Evolutionary conservation across 345 rosid genomes (phyloP).

Genomic region (Lagerstroemia speciosa): DNA sequence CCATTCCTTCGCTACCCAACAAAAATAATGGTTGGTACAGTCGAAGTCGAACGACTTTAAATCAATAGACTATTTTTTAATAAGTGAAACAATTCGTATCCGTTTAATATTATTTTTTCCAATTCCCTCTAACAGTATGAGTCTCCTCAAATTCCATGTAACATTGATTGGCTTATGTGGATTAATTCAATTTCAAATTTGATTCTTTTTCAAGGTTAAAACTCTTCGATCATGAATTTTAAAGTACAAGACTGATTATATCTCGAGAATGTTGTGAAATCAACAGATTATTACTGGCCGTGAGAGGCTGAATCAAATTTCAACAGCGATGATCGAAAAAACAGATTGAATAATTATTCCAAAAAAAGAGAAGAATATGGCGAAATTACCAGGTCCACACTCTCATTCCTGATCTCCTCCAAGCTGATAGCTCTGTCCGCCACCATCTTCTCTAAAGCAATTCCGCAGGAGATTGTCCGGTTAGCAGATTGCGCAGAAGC

Average conservation of each 20-base stretch:
- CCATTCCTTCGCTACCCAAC: background rate
- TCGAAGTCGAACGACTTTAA: no score
- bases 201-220: no score
- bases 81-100: no score
- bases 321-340: background rate
- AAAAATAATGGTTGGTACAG: background rate
- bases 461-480: background rate
- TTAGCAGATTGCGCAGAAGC: background rate
- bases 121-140: no score
- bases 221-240: no score
- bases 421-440: constrained; percentile 26
- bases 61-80: no score
- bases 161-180: no score
- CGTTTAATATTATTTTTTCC: no score
- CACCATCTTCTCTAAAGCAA: constrained; percentile 12
- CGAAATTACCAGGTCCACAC: constrained; percentile 52
- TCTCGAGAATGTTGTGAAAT: background rate
- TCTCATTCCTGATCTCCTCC: constrained; percentile 67
- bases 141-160: no score
- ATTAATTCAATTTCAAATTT: no score
- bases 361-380: background rate
- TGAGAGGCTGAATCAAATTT: background rate
- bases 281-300: background rate
- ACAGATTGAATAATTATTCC: background rate
- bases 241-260: no score